These are phyloP conservation scores for Blastobotrys arbuscula DNA, from an alignment of 1,139 yeast species.

Conservation along the genomic window DNA sequence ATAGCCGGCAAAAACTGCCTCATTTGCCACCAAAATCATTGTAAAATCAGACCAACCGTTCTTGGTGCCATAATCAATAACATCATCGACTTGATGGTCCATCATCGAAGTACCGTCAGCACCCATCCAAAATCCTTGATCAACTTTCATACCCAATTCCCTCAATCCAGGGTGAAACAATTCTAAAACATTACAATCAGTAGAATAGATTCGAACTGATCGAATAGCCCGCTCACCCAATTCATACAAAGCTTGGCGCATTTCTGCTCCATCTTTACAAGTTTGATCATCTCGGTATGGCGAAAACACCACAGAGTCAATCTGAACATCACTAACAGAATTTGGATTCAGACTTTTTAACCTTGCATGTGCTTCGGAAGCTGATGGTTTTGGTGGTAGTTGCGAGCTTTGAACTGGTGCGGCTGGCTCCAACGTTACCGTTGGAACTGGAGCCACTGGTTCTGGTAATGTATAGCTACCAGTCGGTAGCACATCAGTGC, in stretches of 20 bases:
- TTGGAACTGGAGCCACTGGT: background rate
- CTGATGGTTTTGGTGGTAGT: background rate
- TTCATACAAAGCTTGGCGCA: conserved; percentile 52
- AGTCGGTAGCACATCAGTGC: background rate
- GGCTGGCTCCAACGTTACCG: background rate
- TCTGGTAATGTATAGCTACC: background rate
- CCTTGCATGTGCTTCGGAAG: background rate
- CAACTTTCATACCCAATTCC: conserved; percentile 61
- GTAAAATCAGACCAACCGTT: conserved; percentile 68
- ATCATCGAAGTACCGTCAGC: conserved; percentile 59
- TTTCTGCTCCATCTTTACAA: conserved; percentile 56
- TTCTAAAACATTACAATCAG: conserved; percentile 68
- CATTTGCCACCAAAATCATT: conserved; percentile 78
- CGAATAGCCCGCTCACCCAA: conserved; percentile 58
- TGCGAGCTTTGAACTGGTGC: background rate
- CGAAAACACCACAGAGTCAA: conserved; percentile 58
- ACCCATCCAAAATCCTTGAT: conserved; percentile 83
- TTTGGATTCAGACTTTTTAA: background rate
- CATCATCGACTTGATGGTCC: conserved; percentile 49
- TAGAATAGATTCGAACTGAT: conserved; percentile 71
- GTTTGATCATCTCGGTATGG: conserved; percentile 66
- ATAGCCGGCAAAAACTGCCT: conserved; percentile 64
- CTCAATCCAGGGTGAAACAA: conserved; percentile 60
- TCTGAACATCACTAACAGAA: conserved; percentile 3
- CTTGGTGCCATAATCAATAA: conserved; percentile 42